These are phyloP conservation scores for Hanseniaspora lindneri DNA, from an alignment of 805 yeast species.

Conservation along the genomic window DNA sequence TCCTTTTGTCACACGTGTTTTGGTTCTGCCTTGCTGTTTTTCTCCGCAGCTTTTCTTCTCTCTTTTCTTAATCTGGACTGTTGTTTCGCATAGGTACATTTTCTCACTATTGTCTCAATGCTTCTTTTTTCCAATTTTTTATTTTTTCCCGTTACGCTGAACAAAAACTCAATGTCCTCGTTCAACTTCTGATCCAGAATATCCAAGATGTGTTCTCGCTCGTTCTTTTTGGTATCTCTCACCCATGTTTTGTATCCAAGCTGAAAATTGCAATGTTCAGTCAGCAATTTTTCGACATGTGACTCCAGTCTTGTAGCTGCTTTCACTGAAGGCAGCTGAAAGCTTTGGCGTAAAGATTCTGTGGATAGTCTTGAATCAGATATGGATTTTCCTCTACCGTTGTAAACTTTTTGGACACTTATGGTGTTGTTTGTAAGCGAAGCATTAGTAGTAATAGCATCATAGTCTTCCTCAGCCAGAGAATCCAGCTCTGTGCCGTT, in stretches of 20 bases:
- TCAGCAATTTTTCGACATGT: conserved; percentile 41
- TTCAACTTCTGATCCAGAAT: conserved; percentile 40
- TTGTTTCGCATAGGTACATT: conserved; percentile 73
- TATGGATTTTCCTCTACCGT: conserved; percentile 19
- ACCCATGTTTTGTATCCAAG: conserved; percentile 77
- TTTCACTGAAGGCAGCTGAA: conserved; percentile 38
- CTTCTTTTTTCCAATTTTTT: conserved; percentile 31
- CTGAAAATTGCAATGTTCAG: conserved; percentile 51
- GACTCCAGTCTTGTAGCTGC: conserved; percentile 49
- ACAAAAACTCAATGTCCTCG: conserved; percentile 41
- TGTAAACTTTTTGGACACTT: conserved; percentile 5
- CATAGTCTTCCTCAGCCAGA: neutral
- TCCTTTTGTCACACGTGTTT: neutral
- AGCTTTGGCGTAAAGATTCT: conserved; percentile 41
- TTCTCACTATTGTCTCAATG: conserved; percentile 60
- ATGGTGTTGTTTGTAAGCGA: neutral
- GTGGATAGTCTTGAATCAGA: conserved; percentile 49
- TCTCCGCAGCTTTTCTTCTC: conserved; percentile 32
- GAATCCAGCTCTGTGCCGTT: neutral
- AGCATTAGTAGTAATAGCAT: neutral
- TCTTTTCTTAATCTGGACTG: conserved; percentile 64
- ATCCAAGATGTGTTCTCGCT: conserved; percentile 39
- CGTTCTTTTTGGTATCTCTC: conserved; percentile 52
- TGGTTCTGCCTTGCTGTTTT: neutral
- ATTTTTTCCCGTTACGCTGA: conserved; percentile 21